A percentile compares a stretch with the other conserved stretches of the same genome.
Evolutionary conservation across 106 monocot species (phyloP).

Genomic region (Chionographis japonica): DNA sequence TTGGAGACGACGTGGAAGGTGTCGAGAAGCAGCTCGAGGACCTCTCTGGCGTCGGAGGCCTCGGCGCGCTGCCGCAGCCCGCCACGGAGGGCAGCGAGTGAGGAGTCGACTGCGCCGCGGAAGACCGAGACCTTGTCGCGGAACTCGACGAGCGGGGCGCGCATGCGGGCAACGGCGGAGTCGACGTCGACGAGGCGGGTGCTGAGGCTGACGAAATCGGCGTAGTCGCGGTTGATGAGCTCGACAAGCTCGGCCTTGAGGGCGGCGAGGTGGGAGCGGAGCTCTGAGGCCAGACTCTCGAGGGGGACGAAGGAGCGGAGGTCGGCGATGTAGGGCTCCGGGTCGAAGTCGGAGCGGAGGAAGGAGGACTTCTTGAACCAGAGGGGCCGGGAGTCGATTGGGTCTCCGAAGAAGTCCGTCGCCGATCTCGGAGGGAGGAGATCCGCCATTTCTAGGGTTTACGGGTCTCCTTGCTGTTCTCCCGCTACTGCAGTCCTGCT

Average conservation of each 20-base stretch:
- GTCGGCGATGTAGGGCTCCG: constrained; percentile 64
- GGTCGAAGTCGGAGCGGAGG: constrained; percentile 52
- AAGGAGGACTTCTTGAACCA: constrained; percentile 79
- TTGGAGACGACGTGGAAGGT: constrained; percentile 94
- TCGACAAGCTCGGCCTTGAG: constrained; percentile 87
- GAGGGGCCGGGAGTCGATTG: constrained; percentile 56
- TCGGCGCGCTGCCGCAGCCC: constrained; percentile 68
- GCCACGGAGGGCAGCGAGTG: constrained; percentile 40
- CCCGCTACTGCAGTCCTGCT: too few relatives aligned
- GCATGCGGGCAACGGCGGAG: constrained; percentile 69
- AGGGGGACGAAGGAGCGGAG: constrained; percentile 93
- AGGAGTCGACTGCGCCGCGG: constrained; percentile 26
- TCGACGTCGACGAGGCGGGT: constrained; percentile 88
- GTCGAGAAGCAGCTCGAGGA: constrained; percentile 81
- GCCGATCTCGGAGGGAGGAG: constrained; percentile 40
- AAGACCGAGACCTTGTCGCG: constrained; percentile 61
- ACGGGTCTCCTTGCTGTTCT: too few relatives aligned
- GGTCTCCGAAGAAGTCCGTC: constrained; percentile 79
- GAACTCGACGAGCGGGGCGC: constrained; percentile 68
- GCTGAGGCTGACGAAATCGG: constrained; percentile 88
- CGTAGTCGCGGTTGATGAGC: constrained; percentile 93
- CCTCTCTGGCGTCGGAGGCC: constrained; percentile 65
- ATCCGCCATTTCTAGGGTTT: constrained; percentile 39
- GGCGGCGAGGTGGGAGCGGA: constrained; percentile 63
- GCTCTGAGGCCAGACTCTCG: constrained; percentile 76